Base-by-base conservation (phyloP, 1,284 basidiomycete genomes). In the Tylopilus sp. region DNA sequence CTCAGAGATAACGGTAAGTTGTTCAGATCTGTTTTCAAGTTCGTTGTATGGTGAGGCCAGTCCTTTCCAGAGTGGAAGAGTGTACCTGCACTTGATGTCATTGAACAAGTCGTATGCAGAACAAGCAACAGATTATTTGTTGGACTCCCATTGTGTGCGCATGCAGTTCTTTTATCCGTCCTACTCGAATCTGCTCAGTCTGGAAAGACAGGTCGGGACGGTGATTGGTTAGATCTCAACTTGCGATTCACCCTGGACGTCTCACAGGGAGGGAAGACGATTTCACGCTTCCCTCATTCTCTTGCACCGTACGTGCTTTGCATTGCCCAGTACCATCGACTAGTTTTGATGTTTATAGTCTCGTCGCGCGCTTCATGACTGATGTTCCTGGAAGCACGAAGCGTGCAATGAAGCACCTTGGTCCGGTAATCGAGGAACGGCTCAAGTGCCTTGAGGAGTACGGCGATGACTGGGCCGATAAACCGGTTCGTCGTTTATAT, bases 81-180 rank as follows among this genome's bases (percentile, higher is more conserved):
- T 16, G 22, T 79, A 7, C 69, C 70, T 2, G 69, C 65, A 9
- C 33, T 77, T 4, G 51, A 59, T 3, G 64, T 63, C 12, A 29
- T 75, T 15, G 71, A 68, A 55, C 39, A 76, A 24, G 70, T 83
- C 1, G 67, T 82, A 7, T 72, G 74, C 49, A 72, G 79, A 53
- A 69, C 77, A 19, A 79, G 65, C 54, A 83, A 82, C 62, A 74
- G 84, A 24, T 58, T 77, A 10, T 81, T 84, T 58, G 80, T 83
- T 44, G 83, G 83, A 5, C 70, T 79, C 22, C 81, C 82, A 8
- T 6, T 63, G 10, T 63, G 62, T 63, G 13, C 19, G 19, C 22
- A 9, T 13, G 53, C 16, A n/a, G 2, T 15, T 10, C 22, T 1
- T 7, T 6, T 18, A 12, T 24, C 19, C 19, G 9, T 24, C 2